Conservation (phyloP, 306 rosid genomes). For the Gillenia trifoliata region DNA sequence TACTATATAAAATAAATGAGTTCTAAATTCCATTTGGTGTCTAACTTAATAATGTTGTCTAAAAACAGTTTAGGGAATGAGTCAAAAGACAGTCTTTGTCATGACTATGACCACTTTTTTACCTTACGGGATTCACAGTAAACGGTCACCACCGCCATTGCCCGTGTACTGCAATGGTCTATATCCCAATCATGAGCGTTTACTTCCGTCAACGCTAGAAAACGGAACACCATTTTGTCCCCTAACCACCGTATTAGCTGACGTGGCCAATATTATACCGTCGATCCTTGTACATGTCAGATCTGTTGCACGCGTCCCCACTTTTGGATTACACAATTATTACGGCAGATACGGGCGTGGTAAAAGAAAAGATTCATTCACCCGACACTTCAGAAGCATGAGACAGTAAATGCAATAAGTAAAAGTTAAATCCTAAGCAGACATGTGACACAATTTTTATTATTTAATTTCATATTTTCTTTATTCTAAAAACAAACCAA, state of each 20-base stretch:
- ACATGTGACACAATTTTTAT: background rate
- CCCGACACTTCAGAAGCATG: background rate
- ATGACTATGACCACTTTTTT: background rate
- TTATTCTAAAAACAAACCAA: background rate
- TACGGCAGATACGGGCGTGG: slow-evolving; percentile 57
- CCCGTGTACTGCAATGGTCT: background rate
- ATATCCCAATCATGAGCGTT: slow-evolving; percentile 20
- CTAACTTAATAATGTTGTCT: background rate
- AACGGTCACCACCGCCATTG: background rate
- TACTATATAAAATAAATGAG: background rate
- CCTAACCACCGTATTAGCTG: slow-evolving; percentile 21
- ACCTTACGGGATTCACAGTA: background rate
- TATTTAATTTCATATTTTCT: background rate
- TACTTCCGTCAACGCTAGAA: slow-evolving; percentile 25
- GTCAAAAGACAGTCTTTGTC: slow-evolving; percentile 2
- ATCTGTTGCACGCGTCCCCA: slow-evolving; percentile 23
- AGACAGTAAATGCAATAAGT: background rate
- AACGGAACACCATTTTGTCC: slow-evolving; percentile 47
- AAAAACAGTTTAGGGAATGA: background rate
- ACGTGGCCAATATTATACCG: slow-evolving; percentile 3
- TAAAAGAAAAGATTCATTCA: slow-evolving; percentile 16
- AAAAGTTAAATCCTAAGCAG: background rate
- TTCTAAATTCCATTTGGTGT: background rate
- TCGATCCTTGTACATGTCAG: background rate
- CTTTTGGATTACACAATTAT: slow-evolving; percentile 41